Conservation (phyloP, 2,329 filamentous ascomycete genomes). For the Rhynchosporium agropyri region DNA sequence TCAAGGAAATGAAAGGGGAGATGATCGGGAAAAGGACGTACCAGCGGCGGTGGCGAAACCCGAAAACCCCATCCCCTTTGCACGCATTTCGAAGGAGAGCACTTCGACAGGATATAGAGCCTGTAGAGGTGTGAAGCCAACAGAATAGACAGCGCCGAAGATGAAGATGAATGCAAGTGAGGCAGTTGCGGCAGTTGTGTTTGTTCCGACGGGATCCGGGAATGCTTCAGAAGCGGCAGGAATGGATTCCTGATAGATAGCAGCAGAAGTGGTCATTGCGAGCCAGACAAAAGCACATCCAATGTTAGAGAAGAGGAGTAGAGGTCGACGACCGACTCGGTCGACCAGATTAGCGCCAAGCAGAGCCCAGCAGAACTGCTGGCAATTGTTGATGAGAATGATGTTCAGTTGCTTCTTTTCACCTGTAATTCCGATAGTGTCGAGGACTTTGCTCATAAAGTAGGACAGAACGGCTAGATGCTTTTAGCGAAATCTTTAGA, state of each 20-base stretch:
- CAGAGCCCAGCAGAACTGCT: constrained; percentile 57
- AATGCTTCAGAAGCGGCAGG: constrained; percentile 20
- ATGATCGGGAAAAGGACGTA: constrained; percentile 18
- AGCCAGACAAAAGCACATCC: constrained; percentile 54
- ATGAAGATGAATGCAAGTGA: constrained; percentile 57
- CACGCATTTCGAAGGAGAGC: constrained; percentile 56
- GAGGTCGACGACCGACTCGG: constrained; percentile 59
- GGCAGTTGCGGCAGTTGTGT: constrained; percentile 44
- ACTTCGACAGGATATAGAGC: constrained; percentile 57
- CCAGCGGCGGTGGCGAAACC: constrained; percentile 47
- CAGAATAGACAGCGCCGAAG: constrained; percentile 55
- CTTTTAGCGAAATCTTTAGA: constrained; percentile 20
- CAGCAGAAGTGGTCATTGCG: constrained; percentile 50
- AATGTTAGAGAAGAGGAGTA: constrained; percentile 54
- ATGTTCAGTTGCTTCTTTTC: constrained; percentile 56
- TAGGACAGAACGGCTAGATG: constrained; percentile 50
- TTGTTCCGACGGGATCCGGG: constrained; percentile 27
- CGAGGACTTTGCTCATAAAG: constrained; percentile 55
- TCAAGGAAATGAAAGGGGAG: not conserved
- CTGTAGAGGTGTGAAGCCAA: constrained; percentile 50
- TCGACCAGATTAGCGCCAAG: constrained; percentile 60
- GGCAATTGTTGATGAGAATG: constrained; percentile 55
- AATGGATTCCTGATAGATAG: constrained; percentile 37
- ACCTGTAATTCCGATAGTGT: constrained; percentile 52
- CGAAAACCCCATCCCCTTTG: constrained; percentile 57